These are phyloP conservation scores for Pouteria glomerata DNA, from an alignment of 148 eudicot species.

Conservation along the genomic window DNA sequence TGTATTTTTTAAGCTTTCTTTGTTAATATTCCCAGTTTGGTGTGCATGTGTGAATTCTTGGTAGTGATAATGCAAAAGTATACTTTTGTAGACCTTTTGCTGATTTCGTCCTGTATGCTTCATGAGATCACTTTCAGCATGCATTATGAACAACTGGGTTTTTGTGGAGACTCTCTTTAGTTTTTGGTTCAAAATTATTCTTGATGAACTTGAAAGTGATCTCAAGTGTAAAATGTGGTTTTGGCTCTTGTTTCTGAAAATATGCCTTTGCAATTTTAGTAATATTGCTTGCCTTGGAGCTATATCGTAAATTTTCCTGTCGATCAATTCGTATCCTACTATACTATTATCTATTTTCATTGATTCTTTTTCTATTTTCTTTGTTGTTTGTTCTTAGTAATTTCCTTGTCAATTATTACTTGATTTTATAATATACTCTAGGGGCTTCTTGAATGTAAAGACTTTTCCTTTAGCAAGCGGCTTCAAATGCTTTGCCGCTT, in stretches of 20 bases:
- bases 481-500: background rate
- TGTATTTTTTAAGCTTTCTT: no score
- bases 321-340: background rate
- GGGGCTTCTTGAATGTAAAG: background rate
- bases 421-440: background rate
- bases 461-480: background rate
- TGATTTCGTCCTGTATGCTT: no score
- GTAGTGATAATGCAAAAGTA: no score
- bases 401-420: background rate
- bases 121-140: no score
- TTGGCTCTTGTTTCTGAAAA: background rate
- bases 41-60: no score
- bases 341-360: background rate
- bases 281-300: background rate
- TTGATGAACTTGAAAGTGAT: no score
- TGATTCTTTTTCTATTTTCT: background rate
- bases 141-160: no score
- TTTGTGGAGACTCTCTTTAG: no score
- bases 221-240: no score
- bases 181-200: no score
- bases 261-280: background rate
- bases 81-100: no score
- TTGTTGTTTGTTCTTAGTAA: background rate
- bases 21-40: no score
- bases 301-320: background rate